Conservation (phyloP, 208 protist species). For the Trypanosoma melophagium region DNA sequence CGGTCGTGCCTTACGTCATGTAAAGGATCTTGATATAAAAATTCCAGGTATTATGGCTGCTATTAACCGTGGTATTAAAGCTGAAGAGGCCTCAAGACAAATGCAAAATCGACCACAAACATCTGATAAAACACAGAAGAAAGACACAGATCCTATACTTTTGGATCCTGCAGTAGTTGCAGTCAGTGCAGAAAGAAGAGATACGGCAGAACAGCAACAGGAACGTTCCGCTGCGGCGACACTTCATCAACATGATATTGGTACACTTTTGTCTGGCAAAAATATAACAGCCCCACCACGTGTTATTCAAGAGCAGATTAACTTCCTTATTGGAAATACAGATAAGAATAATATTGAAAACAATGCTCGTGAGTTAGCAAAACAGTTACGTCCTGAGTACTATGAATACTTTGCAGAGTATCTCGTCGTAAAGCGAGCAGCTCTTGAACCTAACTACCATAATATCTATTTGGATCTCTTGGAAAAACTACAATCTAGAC, state of each 20-base stretch:
- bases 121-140: constrained; percentile 22
- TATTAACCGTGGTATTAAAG: constrained; percentile 81
- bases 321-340: constrained; percentile 92
- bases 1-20: constrained; percentile 72
- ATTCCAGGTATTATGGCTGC: constrained; percentile 89
- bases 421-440: constrained; percentile 97
- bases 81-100: constrained; percentile 54
- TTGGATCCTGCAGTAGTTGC: constrained; percentile 79
- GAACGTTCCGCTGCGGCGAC: constrained; percentile 41
- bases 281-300: constrained; percentile 79
- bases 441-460: constrained; percentile 98
- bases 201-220: constrained; percentile 38
- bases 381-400: constrained; percentile 82
- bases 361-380: constrained; percentile 76
- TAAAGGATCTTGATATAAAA: constrained; percentile 85
- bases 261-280: constrained; percentile 67
- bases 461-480: constrained; percentile 90
- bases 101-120: constrained; percentile 27
- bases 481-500: constrained; percentile 68
- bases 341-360: constrained; percentile 82
- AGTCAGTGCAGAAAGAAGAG: constrained; percentile 24
- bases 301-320: constrained; percentile 91
- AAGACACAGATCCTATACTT: constrained; percentile 36
- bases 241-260: constrained; percentile 87
- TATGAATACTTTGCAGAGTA: constrained; percentile 96